Evolutionary conservation across 2,329 filamentous ascomycete species (phyloP).

Genomic region (Colletotrichum magnum): DNA sequence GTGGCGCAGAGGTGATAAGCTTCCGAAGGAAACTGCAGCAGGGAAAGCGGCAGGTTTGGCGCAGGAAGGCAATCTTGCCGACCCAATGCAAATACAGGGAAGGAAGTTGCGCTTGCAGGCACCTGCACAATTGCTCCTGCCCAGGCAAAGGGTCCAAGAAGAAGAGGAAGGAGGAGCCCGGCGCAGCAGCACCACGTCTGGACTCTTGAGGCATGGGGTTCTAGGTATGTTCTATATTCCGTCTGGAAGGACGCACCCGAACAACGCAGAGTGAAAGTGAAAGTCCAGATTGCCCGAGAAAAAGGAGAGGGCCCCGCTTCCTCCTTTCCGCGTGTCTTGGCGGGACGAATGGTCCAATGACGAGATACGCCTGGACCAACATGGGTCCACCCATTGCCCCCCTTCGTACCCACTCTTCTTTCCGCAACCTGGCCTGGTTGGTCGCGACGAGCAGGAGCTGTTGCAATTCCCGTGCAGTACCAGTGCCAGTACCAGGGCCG

Average conservation of each 20-base stretch:
- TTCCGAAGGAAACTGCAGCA: neutral
- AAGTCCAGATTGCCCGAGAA: conserved; percentile 10
- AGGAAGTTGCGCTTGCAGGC: neutral
- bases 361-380: conserved; percentile 3
- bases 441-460: conserved; percentile 12
- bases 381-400: conserved; percentile 6
- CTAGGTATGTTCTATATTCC: too few relatives aligned
- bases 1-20: conserved; percentile 30
- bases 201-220: too few relatives aligned
- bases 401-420: conserved; percentile 3
- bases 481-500: neutral
- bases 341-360: conserved; percentile 32
- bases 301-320: conserved; percentile 19
- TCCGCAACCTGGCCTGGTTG: conserved; percentile 22
- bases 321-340: conserved; percentile 39
- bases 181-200: neutral
- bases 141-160: neutral
- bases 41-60: neutral
- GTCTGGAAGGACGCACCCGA: neutral
- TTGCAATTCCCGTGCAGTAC: conserved; percentile 28
- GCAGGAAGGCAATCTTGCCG: conserved; percentile 23
- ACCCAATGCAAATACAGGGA: conserved; percentile 4
- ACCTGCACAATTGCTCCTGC: too few relatives aligned
- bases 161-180: neutral
- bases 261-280: neutral